Percentiles rank a stretch among this genome's conserved stretches.
Conservation (phyloP, 2,329 filamentous ascomycete species). For the Trichophyton verrucosum region DNA sequence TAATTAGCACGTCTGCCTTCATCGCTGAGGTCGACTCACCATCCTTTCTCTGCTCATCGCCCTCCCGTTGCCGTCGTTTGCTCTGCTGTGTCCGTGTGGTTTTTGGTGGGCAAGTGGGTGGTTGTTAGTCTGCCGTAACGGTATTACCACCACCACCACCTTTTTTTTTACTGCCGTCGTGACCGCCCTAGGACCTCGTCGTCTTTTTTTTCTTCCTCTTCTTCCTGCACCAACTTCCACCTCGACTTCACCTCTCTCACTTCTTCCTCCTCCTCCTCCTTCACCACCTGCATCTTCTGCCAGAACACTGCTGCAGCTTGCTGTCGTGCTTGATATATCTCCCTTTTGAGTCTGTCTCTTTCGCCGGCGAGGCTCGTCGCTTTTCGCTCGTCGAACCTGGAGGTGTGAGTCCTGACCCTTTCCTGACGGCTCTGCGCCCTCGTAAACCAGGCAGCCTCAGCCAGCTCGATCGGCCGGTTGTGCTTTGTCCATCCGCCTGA, state of each 20-base stretch:
- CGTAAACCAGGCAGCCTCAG: neutral
- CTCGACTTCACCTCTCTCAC: neutral
- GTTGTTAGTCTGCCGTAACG: neutral
- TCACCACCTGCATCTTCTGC: neutral
- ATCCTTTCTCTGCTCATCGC: neutral
- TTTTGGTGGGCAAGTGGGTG: neutral
- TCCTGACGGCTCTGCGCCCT: neutral
- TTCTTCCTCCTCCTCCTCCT: neutral
- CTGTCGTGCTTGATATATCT: neutral
- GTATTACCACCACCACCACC: neutral
- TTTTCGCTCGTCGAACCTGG: neutral
- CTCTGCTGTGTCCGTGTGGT: neutral
- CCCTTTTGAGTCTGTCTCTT: neutral
- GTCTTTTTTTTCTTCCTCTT: neutral
- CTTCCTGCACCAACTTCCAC: neutral
- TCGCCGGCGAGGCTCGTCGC: neutral
- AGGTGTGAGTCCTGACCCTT: neutral
- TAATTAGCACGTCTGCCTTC: neutral
- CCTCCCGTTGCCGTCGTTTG: neutral
- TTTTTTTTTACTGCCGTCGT: conserved; percentile 6
- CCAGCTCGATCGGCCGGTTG: neutral
- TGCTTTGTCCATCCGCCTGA: neutral
- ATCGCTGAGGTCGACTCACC: neutral
- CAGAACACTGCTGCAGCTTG: neutral
- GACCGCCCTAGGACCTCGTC: neutral